Base-by-base conservation (phyloP, 805 yeast species). In the Candida yuanshanica region DNA sequence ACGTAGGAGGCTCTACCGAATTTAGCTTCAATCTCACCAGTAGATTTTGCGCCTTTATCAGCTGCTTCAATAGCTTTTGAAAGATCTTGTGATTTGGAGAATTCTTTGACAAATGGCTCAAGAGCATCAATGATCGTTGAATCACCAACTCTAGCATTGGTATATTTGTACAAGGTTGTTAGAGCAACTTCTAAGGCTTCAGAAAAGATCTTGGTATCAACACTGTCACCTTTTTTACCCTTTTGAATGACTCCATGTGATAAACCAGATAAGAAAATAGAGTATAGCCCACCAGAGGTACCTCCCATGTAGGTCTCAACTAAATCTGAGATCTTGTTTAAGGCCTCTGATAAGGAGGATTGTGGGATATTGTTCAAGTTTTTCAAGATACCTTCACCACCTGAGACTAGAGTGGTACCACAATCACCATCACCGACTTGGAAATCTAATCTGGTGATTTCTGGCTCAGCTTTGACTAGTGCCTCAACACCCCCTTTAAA, bases 361-460 rank as follows among this genome's bases (percentile, higher is more conserved):
- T 62, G 59, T 23, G 71, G 64, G 22, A 74, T 52, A 8, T 61
- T 51, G 9, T 69, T 65, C 36, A 87, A 63, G 17, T 78, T 76
- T 10, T 70, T 65, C 34, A 78, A 61, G 33, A 90, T 74, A 1
- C 85, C 89, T 41, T 80, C 72, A 22, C 89, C 93, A 31, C 97
- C 98, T 20, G 77, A 73, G 12, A 80, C 86, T 46, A 90, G 66
- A 1, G 97, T 90, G 53, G 87, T 93, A 32, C 98, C 98, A 64
- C 97, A 90, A 59, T 90, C 98, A 52, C 98, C 98, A 60, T 90
- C 98, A 43, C 98, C 98, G 1, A 91, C 96, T 50, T 79, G 71
- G 2, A 95, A 83, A 55, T 90, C 98, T 50, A 84, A 80, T 41
- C 77, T 73, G 1, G 97, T 90, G 55, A 90, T 83, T 52, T 77